Evolutionary conservation across 768 basidiomycete genomes (phyloP).

Genomic region (Pleurotus platypus): DNA sequence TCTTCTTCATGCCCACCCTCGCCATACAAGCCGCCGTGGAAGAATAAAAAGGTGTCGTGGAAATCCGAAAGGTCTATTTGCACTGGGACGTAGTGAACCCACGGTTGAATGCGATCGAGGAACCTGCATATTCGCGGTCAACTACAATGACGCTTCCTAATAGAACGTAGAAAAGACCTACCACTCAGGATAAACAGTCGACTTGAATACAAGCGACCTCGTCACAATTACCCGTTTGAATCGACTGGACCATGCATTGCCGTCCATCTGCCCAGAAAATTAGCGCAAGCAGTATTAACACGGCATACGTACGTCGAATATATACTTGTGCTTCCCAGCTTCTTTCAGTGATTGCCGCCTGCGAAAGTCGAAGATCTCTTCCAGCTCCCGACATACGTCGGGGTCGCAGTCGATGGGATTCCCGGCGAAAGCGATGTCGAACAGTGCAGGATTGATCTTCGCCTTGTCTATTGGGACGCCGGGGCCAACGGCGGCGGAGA

Average conservation of each 20-base stretch:
- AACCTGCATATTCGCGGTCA: conserved; percentile 11
- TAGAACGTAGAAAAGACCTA: conserved; percentile 14
- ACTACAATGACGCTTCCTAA: background rate
- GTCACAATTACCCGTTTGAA: conserved; percentile 56
- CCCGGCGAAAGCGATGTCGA: conserved; percentile 51
- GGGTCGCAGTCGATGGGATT: conserved; percentile 32
- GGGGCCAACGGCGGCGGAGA: conserved; percentile 22
- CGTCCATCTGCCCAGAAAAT: conserved; percentile 35
- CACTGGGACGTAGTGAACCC: conserved; percentile 74
- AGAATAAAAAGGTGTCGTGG: conserved; percentile 69
- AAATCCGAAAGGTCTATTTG: conserved; percentile 62
- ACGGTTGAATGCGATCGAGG: conserved; percentile 36
- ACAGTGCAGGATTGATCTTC: conserved; percentile 38
- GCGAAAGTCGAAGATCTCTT: conserved; percentile 40
- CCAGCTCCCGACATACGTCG: conserved; percentile 34
- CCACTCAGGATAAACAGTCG: conserved; percentile 64
- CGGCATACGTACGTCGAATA: conserved; percentile 33
- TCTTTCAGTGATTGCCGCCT: conserved; percentile 31
- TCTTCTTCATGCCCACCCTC: conserved; percentile 54
- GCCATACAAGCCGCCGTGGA: conserved; percentile 54
- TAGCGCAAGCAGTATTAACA: background rate
- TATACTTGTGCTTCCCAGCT: conserved; percentile 48
- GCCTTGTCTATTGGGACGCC: conserved; percentile 21
- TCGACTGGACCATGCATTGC: conserved; percentile 54
- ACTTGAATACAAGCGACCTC: conserved; percentile 56